Evolutionary conservation across 2,329 filamentous ascomycete genomes (phyloP).

Genomic region (Seiridium unicorne): DNA sequence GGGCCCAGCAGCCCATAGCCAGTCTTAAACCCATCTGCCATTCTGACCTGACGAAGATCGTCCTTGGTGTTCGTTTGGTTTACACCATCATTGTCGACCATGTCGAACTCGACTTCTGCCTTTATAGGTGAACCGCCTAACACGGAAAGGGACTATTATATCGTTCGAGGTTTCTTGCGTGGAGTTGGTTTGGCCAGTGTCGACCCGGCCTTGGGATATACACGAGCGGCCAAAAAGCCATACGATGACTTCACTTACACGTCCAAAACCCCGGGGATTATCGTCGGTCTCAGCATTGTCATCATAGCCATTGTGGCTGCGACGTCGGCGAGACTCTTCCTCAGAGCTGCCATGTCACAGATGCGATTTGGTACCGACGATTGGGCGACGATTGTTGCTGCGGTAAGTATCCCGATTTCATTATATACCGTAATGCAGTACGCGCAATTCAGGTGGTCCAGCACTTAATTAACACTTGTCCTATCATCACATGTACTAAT

Average conservation of each 20-base stretch:
- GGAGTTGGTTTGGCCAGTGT: conserved; percentile 14
- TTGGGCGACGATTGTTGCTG: conserved; percentile 28
- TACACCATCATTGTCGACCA: background rate
- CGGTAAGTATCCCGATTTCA: conserved; percentile 16
- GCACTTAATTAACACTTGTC: no score
- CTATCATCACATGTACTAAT: background rate
- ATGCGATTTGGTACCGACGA: conserved; percentile 32
- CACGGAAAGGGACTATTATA: conserved; percentile 25
- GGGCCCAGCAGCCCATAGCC: background rate
- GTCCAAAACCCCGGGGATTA: conserved; percentile 22
- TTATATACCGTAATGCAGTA: no score
- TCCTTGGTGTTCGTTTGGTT: background rate
- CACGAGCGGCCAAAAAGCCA: conserved; percentile 15
- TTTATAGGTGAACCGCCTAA: conserved; percentile 22
- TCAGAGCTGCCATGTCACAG: conserved; percentile 21
- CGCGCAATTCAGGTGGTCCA: no score
- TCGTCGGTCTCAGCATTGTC: conserved; percentile 25
- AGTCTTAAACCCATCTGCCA: background rate
- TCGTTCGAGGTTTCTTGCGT: conserved; percentile 22
- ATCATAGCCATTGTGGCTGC: conserved; percentile 25
- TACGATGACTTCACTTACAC: conserved; percentile 18
- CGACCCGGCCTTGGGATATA: conserved; percentile 17
- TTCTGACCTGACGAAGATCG: background rate
- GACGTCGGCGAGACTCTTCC: conserved; percentile 23
- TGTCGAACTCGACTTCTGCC: conserved; percentile 14